Evolutionary conservation across 169 alveolate species (phyloP).

Genomic region (Miamiensis avidus): DNA sequence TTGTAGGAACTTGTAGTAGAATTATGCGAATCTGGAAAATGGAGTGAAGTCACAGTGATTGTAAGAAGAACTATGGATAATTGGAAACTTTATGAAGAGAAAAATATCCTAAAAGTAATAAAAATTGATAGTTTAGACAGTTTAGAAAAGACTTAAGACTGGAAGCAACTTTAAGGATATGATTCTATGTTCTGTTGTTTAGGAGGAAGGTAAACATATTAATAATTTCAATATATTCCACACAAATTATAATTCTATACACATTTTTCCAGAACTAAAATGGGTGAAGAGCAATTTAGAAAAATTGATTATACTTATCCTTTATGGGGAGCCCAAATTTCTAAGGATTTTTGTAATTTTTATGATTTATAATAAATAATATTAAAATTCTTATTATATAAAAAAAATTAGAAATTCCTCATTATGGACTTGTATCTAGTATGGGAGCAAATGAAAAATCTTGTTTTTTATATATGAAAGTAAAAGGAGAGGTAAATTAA

Average conservation of each 20-base stretch:
- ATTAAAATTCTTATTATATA: neutral
- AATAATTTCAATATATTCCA: neutral
- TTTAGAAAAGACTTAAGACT: constrained; percentile 23
- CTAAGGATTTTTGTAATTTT: constrained; percentile 21
- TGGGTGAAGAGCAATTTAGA: constrained; percentile 26
- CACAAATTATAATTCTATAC: neutral
- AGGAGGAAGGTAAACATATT: constrained; percentile 10
- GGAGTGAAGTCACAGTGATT: constrained; percentile 31
- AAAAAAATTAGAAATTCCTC: constrained; percentile 36
- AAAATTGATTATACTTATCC: constrained; percentile 39
- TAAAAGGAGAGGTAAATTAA: constrained; percentile 34
- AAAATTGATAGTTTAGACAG: constrained; percentile 7
- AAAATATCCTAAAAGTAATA: neutral
- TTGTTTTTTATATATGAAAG: constrained; percentile 35
- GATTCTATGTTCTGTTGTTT: constrained; percentile 38
- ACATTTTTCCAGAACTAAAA: neutral
- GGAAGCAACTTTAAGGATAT: constrained; percentile 17
- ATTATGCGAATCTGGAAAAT: constrained; percentile 21
- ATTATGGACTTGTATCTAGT: constrained; percentile 27
- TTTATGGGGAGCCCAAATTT: constrained; percentile 33
- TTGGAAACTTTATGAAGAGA: constrained; percentile 23
- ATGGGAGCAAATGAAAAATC: constrained; percentile 42
- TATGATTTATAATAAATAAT: neutral
- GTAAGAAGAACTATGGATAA: constrained; percentile 35
- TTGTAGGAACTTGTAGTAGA: constrained; percentile 26